Evolutionary conservation across 306 rosid species (phyloP).

Genomic region (Vigna nakashimae): DNA sequence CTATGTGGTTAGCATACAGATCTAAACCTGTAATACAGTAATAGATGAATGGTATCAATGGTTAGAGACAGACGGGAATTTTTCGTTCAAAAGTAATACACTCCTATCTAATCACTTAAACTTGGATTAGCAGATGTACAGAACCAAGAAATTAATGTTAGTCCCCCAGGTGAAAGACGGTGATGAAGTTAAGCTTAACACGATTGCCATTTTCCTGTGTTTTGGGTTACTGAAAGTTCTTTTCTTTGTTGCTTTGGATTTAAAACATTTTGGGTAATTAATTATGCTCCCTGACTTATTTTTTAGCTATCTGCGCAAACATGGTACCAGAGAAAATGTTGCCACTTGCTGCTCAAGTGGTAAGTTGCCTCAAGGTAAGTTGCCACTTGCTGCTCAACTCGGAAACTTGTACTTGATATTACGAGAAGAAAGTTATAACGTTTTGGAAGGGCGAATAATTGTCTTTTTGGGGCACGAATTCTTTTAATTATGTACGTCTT

Average conservation of each 20-base stretch:
- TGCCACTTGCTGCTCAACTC: constrained; percentile 78
- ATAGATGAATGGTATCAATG: constrained; percentile 7
- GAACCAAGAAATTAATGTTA: constrained; percentile 24
- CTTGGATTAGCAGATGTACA: too few species aligned
- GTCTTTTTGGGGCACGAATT: neutral
- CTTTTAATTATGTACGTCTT: neutral
- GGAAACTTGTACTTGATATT: neutral
- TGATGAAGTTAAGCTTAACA: constrained; percentile 22
- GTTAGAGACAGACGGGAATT: neutral
- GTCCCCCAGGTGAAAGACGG: constrained; percentile 3
- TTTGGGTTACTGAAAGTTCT: neutral
- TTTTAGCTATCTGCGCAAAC: constrained; percentile 80
- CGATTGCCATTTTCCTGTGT: neutral
- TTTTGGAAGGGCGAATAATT: neutral
- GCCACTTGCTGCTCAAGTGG: constrained; percentile 90
- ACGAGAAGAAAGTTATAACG: neutral
- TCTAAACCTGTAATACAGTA: neutral
- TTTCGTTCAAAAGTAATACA: constrained; percentile 25
- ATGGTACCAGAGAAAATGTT: constrained; percentile 87
- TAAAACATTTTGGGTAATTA: constrained; percentile 21
- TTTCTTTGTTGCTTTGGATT: neutral
- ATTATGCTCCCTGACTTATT: constrained; percentile 37
- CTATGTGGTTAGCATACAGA: neutral
- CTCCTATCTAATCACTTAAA: constrained; percentile 24
- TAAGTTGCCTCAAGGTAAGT: constrained; percentile 56